These are phyloP conservation scores for Phytopythium litorale DNA, from an alignment of 352 stramenopile genomes.

Conservation along the genomic window DNA sequence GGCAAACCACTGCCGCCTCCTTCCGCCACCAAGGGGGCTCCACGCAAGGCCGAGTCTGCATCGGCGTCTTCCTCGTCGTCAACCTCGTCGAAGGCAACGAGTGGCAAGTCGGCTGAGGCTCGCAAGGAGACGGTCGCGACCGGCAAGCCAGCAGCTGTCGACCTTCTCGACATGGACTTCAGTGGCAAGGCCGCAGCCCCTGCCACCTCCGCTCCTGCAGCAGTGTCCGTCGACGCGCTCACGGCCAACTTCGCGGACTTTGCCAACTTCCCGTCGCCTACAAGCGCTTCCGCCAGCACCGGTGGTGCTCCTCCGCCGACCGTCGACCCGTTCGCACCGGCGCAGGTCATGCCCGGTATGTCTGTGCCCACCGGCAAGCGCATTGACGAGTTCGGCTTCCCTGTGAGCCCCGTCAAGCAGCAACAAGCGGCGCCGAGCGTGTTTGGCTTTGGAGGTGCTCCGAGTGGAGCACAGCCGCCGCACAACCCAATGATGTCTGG, in stretches of 20 bases:
- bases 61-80: slow-evolving; percentile 4
- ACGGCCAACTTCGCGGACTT: slow-evolving; percentile 51
- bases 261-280: slow-evolving; percentile 50
- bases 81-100: slow-evolving; percentile 2
- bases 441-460: slow-evolving; percentile 33
- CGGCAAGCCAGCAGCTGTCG: slow-evolving; percentile 27
- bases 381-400: slow-evolving; percentile 53
- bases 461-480: slow-evolving; percentile 7
- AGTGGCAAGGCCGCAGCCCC: slow-evolving; percentile 27
- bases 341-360: neutral
- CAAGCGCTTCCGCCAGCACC: slow-evolving; percentile 11
- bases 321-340: slow-evolving; percentile 14
- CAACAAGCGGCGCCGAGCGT: slow-evolving; percentile 13
- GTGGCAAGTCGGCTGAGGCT: slow-evolving; percentile 45
- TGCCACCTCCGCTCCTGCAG: slow-evolving; percentile 11
- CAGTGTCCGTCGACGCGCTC: slow-evolving; percentile 14
- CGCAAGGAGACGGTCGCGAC: slow-evolving; percentile 48
- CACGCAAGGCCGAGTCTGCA: slow-evolving; percentile 5
- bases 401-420: slow-evolving; percentile 44
- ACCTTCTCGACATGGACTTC: slow-evolving; percentile 71
- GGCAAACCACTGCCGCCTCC: slow-evolving; percentile 35
- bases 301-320: slow-evolving; percentile 3
- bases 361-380: slow-evolving; percentile 16
- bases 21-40: slow-evolving; percentile 11
- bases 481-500: slow-evolving; percentile 10